Conservation (phyloP, 1,139 yeast species). For the Suzukiozyma palmioleophila region DNA sequence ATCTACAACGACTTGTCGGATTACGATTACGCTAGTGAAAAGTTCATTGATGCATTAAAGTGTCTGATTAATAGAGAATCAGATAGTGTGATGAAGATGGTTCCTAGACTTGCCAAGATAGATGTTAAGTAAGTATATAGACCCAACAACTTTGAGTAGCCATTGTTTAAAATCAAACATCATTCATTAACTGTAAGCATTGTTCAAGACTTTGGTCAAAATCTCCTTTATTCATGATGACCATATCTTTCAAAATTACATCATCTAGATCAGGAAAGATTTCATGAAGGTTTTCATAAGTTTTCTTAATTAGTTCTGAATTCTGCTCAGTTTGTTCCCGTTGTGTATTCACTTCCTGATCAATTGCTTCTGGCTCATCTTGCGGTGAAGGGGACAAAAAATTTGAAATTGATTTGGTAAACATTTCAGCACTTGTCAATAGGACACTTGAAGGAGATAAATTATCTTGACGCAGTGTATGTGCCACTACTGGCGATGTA, state of each 20-base stretch:
- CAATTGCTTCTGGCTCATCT: conserved; percentile 5
- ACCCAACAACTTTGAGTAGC: not conserved
- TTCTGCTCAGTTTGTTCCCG: conserved; percentile 5
- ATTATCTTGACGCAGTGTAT: conserved; percentile 11
- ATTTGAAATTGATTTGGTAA: conserved; percentile 45
- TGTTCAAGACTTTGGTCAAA: conserved; percentile 77
- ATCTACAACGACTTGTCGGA: conserved; percentile 55
- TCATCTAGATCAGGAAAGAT: conserved; percentile 77
- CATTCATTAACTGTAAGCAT: conserved; percentile 33
- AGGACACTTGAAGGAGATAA: conserved; percentile 49
- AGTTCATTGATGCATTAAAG: conserved; percentile 14
- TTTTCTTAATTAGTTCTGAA: conserved; percentile 16
- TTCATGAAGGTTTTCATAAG: conserved; percentile 46
- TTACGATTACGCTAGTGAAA: conserved; percentile 41
- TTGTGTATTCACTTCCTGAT: conserved; percentile 7
- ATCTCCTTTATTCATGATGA: conserved; percentile 61
- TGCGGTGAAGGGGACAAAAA: conserved; percentile 42
- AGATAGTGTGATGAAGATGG: conserved; percentile 1
- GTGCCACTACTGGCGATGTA: conserved; percentile 5
- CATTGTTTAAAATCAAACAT: conserved; percentile 6
- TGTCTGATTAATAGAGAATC: conserved; percentile 7
- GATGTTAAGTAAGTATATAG: not conserved
- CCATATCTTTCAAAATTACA: conserved; percentile 66
- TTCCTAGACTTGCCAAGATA: conserved; percentile 2
- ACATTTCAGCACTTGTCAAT: conserved; percentile 50